A percentile compares a stretch with the other conserved stretches of the same genome.
These are phyloP conservation scores for Phycomyces blakesleeanus DNA, from an alignment of 192 early-diverging fungal genomes.

Conservation along the genomic window DNA sequence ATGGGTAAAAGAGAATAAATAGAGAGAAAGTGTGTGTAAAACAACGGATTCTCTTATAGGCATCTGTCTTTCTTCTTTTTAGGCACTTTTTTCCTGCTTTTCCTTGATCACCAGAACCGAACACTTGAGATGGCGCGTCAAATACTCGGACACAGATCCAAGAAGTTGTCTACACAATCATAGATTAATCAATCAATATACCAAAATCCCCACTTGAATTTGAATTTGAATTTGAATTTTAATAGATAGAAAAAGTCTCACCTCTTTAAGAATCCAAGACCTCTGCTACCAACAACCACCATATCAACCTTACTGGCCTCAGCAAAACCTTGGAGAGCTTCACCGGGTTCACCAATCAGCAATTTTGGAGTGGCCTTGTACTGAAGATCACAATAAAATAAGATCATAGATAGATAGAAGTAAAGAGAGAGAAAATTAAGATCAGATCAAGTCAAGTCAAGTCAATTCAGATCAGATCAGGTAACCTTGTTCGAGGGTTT, in stretches of 20 bases:
- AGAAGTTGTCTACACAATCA: constrained; percentile 14
- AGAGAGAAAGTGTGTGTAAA: no score
- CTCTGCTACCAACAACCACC: constrained; percentile 23
- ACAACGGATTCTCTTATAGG: no score
- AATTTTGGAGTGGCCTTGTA: constrained; percentile 10
- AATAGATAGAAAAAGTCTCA: not conserved
- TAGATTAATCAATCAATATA: no score
- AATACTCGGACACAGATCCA: constrained; percentile 25
- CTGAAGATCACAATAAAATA: not conserved
- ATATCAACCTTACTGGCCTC: constrained; percentile 13
- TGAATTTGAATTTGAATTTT: no score
- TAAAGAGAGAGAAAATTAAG: no score
- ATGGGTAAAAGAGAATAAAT: no score
- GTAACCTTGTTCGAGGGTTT: no score
- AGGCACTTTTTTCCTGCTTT: not conserved
- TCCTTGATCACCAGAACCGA: constrained; percentile 20
- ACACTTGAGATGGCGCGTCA: constrained; percentile 16
- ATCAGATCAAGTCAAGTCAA: no score
- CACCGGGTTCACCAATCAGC: constrained; percentile 14
- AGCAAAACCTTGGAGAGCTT: constrained; percentile 14
- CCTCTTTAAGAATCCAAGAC: constrained; percentile 25
- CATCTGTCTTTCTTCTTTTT: no score
- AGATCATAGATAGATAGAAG: no score
- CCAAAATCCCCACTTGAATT: no score
- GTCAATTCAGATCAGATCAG: no score